Percentiles rank a stretch among this genome's conserved stretches.
phyloP scores from a whole-genome alignment of 73 alveolate species.

The Blepharisma japonicum region DNA sequence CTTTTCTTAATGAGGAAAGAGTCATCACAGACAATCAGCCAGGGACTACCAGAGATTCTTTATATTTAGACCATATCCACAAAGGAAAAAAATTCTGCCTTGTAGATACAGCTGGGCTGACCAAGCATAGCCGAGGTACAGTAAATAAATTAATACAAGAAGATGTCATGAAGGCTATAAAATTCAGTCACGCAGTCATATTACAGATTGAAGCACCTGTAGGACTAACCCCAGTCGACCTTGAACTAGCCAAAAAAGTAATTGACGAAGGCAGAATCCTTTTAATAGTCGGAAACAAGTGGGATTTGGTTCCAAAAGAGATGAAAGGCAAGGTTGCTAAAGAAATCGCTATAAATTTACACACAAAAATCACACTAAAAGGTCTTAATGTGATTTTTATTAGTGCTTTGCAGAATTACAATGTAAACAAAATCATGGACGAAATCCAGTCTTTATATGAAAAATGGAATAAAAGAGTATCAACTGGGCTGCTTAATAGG shows the following conservation, averaged over 20 bases:
- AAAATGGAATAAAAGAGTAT: conserved; percentile 81
- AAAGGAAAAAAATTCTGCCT: conserved; percentile 64
- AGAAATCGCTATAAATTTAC: conserved; percentile 60
- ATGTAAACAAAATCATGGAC: conserved; percentile 60
- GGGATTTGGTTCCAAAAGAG: conserved; percentile 84
- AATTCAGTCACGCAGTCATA: conserved; percentile 71
- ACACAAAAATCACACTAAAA: conserved; percentile 55
- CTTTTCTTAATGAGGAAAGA: conserved; percentile 65
- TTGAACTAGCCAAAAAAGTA: conserved; percentile 63
- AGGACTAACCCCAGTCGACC: conserved; percentile 64
- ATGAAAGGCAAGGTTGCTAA: conserved; percentile 62
- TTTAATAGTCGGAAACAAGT: conserved; percentile 76
- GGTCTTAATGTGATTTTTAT: conserved; percentile 61
- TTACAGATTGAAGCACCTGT: conserved; percentile 73
- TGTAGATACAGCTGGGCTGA: conserved; percentile 90
- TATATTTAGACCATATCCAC: conserved; percentile 60
- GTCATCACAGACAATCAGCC: conserved; percentile 78
- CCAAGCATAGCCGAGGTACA: conserved; percentile 29
- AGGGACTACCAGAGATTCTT: conserved; percentile 86
- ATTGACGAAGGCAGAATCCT: conserved; percentile 81
- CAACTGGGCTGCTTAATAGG: conserved; percentile 75
- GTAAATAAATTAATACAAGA: conserved; percentile 56
- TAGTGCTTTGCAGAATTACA: conserved; percentile 65
- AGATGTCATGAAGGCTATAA: conserved; percentile 56
- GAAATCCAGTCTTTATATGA: conserved; percentile 77